Base-by-base conservation (phyloP, 73 alveolate genomes). In the Paramecium biaurelia region DNA sequence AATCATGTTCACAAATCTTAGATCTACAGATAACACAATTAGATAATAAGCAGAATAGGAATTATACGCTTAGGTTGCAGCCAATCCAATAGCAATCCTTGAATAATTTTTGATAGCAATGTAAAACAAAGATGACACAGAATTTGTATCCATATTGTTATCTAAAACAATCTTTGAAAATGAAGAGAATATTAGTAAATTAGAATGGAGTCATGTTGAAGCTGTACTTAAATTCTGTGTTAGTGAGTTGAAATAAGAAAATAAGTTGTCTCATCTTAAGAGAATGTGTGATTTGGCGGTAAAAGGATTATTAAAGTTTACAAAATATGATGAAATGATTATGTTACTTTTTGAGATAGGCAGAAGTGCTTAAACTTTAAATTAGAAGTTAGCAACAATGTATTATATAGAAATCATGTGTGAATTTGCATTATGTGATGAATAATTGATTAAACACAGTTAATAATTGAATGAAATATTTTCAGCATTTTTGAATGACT, bases 381-480 rank as follows among this genome's bases (percentile, higher is more conserved):
- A 89, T 63, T 72, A 43, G 38, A 89, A 89, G 53, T 58, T 89
- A 70, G 89, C 92, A 12, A 57, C 84, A 12, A 89, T 89, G 94
- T 89, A 89, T 43, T 82, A 70, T 30, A 63, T 89, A 5, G 94
- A 89, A 53, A 89, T 89, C 42, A 89, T 89, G 85, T 89, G 94
- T 68, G 94, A 89, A 89, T 89, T 43, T 82, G 85, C 94, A 11
- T 49, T 89, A 30, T 45, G 84, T 43, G 94, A 89, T 43, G 94
- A 89, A 43, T 76, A 43, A 70, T 82, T 89, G 57, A 43, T 89
- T 49, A 89, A 89, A 70, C 49, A 89, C 28, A 57, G 88, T 57
- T 45, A 63, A 23, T 57, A 67, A 41, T 63, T 89, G 82, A 70
- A 76, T 70, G 85, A 76, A 32, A 67, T 89, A 56, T 89, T 89